Evolutionary conservation across 2,329 filamentous ascomycete species (phyloP).

Genomic region (Neofusicoccum kwambonambiense): DNA sequence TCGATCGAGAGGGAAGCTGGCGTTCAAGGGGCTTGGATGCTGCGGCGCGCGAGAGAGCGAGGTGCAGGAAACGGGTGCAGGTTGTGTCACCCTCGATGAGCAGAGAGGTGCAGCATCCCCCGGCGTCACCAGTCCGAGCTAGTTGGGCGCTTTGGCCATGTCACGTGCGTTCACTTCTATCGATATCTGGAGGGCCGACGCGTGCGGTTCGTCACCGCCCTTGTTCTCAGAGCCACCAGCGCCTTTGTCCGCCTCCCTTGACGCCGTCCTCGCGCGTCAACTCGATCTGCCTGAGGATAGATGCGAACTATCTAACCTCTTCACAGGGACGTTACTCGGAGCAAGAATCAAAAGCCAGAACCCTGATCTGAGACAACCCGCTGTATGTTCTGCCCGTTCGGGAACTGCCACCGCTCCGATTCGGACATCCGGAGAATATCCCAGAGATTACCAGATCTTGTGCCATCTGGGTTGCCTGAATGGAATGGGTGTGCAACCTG

Average conservation of each 20-base stretch:
- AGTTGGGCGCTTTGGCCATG: not conserved
- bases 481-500: not conserved
- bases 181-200: not conserved
- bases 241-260: not conserved
- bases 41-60: conserved; percentile 2
- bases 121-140: conserved; percentile 9
- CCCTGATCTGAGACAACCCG: not conserved
- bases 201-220: not conserved
- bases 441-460: conserved; percentile 1
- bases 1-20: conserved; percentile 13
- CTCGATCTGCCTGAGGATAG: too few species aligned
- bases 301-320: too few species aligned
- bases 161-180: not conserved
- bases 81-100: conserved; percentile 12
- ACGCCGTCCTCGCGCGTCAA: too few species aligned
- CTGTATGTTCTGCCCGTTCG: conserved; percentile 8
- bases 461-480: not conserved
- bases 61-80: conserved; percentile 14
- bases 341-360: not conserved
- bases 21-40: conserved; percentile 14
- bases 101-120: conserved; percentile 13
- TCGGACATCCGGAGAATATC: conserved; percentile 3
- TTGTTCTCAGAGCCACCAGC: not conserved
- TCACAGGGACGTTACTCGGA: too few species aligned
- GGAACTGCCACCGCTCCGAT: not conserved